These are phyloP conservation scores for Hawksworthiomyces lignivorus DNA, from an alignment of 2,329 filamentous ascomycete genomes.

Conservation along the genomic window DNA sequence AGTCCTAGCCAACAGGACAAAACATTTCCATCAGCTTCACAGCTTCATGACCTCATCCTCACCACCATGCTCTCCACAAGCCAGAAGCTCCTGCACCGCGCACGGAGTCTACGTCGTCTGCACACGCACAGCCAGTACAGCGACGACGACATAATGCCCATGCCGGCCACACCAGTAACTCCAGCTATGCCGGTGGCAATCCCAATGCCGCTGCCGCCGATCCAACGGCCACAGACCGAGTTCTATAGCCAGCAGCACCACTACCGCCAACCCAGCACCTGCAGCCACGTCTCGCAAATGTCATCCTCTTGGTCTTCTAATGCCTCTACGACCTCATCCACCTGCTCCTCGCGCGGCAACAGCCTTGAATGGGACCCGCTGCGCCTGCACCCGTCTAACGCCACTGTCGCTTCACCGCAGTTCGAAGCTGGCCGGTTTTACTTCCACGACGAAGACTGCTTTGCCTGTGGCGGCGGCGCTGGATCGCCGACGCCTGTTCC, in stretches of 20 bases:
- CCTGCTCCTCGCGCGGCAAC: slow-evolving; percentile 1
- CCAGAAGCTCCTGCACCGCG: slow-evolving; percentile 14
- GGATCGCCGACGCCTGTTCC: background rate
- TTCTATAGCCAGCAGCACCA: slow-evolving; percentile 1
- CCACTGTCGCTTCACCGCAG: slow-evolving; percentile 4
- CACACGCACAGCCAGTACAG: slow-evolving; percentile 3
- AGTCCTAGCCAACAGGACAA: too few species aligned
- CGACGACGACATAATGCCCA: slow-evolving; percentile 6
- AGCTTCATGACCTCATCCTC: background rate
- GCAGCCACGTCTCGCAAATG: slow-evolving; percentile 16
- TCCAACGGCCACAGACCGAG: background rate
- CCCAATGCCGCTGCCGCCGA: slow-evolving; percentile 7
- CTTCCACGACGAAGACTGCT: slow-evolving; percentile 5
- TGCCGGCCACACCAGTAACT: slow-evolving; percentile 2
- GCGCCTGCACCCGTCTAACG: slow-evolving; percentile 24
- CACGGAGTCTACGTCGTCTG: slow-evolving; percentile 12
- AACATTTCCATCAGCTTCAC: background rate
- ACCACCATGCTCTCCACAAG: slow-evolving; percentile 8
- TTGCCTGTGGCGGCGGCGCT: background rate
- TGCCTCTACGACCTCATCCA: slow-evolving; percentile 4
- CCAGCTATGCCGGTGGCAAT: background rate
- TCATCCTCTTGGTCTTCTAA: slow-evolving; percentile 16
- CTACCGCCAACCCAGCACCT: slow-evolving; percentile 13
- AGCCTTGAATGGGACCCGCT: slow-evolving; percentile 25
- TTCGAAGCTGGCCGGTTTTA: slow-evolving; percentile 5